These are phyloP conservation scores for Clausena lansium DNA, from an alignment of 345 rosid genomes.

Conservation along the genomic window DNA sequence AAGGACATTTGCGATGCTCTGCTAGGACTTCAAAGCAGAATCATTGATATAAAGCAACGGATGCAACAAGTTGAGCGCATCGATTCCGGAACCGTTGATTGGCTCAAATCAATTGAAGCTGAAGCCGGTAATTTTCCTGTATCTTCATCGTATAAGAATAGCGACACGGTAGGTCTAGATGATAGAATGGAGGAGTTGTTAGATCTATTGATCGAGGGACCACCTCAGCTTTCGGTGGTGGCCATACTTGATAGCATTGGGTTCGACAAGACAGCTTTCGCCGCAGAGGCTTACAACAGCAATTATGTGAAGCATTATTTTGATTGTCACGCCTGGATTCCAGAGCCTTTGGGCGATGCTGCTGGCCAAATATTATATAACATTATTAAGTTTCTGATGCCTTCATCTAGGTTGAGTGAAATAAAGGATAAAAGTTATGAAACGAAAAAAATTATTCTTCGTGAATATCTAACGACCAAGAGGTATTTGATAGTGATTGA, in stretches of 20 bases:
- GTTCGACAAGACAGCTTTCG: no score
- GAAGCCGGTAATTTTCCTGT: background rate
- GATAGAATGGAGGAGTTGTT: no score
- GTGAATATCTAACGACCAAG: no score
- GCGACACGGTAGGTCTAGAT: no score
- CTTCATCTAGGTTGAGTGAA: background rate
- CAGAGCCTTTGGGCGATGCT: no score
- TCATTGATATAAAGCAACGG: background rate
- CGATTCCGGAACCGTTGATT: background rate
- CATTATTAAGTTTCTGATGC: background rate
- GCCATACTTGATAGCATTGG: no score
- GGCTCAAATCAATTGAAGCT: background rate
- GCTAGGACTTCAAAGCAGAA: background rate
- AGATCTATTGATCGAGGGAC: no score
- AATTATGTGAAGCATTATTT: no score
- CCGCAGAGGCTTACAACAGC: no score
- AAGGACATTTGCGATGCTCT: background rate
- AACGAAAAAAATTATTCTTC: no score
- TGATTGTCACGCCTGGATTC: background rate
- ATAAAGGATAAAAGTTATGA: background rate
- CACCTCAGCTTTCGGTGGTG: no score
- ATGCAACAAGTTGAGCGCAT: background rate
- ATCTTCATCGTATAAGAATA: background rate
- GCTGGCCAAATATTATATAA: background rate
- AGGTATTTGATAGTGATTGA: no score